Percentiles rank a stretch among this genome's conserved stretches.
Evolutionary conservation across 2,329 filamentous ascomycete genomes (phyloP).

Genomic region (Ilyonectria sp.): DNA sequence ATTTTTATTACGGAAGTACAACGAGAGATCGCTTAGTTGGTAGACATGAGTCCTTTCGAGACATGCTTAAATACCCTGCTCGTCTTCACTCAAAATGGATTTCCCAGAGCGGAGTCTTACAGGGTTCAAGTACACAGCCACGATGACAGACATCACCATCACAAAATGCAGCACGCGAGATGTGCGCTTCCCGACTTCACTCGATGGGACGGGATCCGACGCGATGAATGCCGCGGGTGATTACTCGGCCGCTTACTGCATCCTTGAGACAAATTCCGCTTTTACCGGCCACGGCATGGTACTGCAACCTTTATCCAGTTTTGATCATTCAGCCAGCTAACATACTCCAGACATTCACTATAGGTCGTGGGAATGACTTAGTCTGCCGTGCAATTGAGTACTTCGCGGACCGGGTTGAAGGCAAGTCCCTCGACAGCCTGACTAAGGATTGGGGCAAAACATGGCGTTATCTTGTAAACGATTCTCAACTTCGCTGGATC

Average conservation of each 20-base stretch:
- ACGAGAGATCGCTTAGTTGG: too few relatives aligned
- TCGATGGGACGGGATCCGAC: slow-evolving; percentile 96
- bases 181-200: slow-evolving; percentile 86
- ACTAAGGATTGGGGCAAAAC: slow-evolving; percentile 87
- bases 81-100: too few relatives aligned
- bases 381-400: slow-evolving; percentile 87
- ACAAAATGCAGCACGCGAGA: slow-evolving; percentile 50
- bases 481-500: slow-evolving; percentile 93
- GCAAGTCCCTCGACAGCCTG: slow-evolving; percentile 82
- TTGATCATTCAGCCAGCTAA: too few relatives aligned
- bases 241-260: slow-evolving; percentile 93
- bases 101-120: too few relatives aligned
- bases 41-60: too few relatives aligned
- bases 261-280: slow-evolving; percentile 83
- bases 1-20: too few relatives aligned
- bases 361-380: slow-evolving; percentile 91
- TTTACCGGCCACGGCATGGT: slow-evolving; percentile 81
- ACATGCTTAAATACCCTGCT: too few relatives aligned
- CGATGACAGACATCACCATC: too few relatives aligned
- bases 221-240: slow-evolving; percentile 96
- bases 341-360: slow-evolving; percentile 76
- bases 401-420: slow-evolving; percentile 81
- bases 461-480: slow-evolving; percentile 90
- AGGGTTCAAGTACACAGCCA: too few relatives aligned
- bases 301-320: too few relatives aligned